These are phyloP conservation scores for Ochetophila trinervis DNA, from an alignment of 306 rosid species.

Conservation along the genomic window DNA sequence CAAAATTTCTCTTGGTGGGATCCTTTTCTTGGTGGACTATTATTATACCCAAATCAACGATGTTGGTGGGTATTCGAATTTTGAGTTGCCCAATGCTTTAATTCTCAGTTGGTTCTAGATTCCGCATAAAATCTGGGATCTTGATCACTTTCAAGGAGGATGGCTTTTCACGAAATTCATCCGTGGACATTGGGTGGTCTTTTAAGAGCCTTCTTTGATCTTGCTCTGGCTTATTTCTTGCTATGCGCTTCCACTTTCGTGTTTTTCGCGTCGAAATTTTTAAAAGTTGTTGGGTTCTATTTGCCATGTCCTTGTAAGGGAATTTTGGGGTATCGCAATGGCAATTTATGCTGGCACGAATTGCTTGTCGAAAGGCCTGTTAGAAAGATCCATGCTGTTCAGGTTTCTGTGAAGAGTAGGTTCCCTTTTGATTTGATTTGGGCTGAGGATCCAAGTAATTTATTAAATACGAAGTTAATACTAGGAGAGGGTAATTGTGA, in stretches of 20 bases:
- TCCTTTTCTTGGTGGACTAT: constrained; percentile 12
- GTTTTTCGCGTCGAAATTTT: constrained; percentile 48
- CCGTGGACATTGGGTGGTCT: constrained; percentile 73
- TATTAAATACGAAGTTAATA: constrained; percentile 23
- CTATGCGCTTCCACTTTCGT: constrained; percentile 53
- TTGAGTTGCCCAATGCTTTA: constrained; percentile 11
- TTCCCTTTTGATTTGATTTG: constrained; percentile 65
- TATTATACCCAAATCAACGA: not conserved
- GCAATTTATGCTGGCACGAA: constrained; percentile 49
- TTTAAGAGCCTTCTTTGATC: constrained; percentile 61
- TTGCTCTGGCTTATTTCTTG: constrained; percentile 62
- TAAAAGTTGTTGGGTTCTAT: constrained; percentile 39
- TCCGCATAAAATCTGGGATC: constrained; percentile 16
- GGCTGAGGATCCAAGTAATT: constrained; percentile 30
- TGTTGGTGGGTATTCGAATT: not conserved
- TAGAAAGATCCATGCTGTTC: constrained; percentile 44
- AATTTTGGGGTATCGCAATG: constrained; percentile 51
- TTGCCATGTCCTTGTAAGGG: constrained; percentile 87
- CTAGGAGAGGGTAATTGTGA: constrained; percentile 25
- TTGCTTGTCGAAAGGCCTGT: constrained; percentile 58
- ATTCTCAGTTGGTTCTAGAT: constrained; percentile 23
- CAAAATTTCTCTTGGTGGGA: not conserved
- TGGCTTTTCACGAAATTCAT: constrained; percentile 42
- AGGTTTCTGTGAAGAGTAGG: constrained; percentile 40
- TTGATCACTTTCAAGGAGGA: constrained; percentile 34